Evolutionary conservation across 371 early-diverging fungal species (phyloP), one percentile per base, ranked within the genome.

Genomic region (Mycotypha africana): DNA sequence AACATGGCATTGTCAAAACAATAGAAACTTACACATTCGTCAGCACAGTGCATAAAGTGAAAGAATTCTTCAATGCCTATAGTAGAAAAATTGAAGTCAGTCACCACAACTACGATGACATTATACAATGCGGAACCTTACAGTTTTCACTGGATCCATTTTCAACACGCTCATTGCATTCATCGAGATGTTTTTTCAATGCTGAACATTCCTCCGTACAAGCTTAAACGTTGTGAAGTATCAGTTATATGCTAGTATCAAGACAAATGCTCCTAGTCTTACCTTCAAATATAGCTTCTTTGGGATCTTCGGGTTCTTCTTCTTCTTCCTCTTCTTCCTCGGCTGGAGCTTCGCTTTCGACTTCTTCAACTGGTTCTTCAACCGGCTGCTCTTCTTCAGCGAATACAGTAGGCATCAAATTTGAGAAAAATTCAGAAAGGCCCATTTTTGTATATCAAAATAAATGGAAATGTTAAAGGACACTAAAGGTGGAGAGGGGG

Each of bases 31-130:
- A 76, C 76, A 56, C 77, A 76, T 53, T 63, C 67, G 45, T 77
- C 74, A 50, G 72, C 74, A 50, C 74, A 74, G 61, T 77, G 78
- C 71, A 73, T 69, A 38, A 70, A 67, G 63, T 77, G 78, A 60
- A 77, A 77, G 60, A 77, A 74, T 47, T 77, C 78, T 47, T 77
- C 78, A 51, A 77, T 66, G 65, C 75, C 75, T 74, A 56, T 39
- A 39, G 19, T 38, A 32, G 22, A 21, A 22, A n/a, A 25, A 26
- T 32, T 8, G 23, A n/a, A n/a, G n/a, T n/a, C n/a, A 28, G 30
- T 28, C 12, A 28, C 8, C 30, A 28, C 30, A 28, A 8, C 12
- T 28, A 6, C 30, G 8, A 11, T n/a, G 8, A 7, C 7, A 1
- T 26, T 3, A 22, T 5, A 8, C 20, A 16, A 9, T 25, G 2